Base-by-base conservation (phyloP, 257 asterid species). In the Linaria vulgaris region DNA sequence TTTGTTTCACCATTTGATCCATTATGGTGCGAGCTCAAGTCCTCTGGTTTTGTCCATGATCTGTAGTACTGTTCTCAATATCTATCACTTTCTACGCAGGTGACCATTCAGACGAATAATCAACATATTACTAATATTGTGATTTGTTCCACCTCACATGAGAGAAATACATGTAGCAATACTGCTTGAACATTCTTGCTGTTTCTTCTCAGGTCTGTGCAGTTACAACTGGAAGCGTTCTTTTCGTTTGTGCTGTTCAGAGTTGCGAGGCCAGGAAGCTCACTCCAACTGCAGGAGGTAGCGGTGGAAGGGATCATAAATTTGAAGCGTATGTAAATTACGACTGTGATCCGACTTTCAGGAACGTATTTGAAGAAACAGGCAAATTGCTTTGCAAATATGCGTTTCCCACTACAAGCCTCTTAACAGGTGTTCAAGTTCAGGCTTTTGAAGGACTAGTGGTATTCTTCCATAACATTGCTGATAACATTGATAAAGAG, bases 391-490 rank as follows among this genome's bases (percentile, higher is more conserved):
- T 92, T 1, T 87, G 97, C 78, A 89, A 82, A 80, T 78, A 89
- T 50, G 99, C 99, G 0, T 92, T 83, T 24, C 99, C 97, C 12
- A 71, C 90, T 3, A 86, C 91, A 0, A 74, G 75, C 6, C 27
- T 41, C 27, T 46, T 80, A 50, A 79, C 95, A 14, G 85, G 95
- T 54, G 73, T 83, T 60, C 99, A 92, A 15, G 69, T 84, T 19
- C 97, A 89, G 66, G 91, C 99, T 34, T 89, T 92, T 14, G 99
- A 92, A 72, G 97, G 99, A 5, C 80, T 92, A 1, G 63, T 75
- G 0, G 70, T 77, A 12, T 84, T 85, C 47, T 85, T 92, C 54
- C 99, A 87, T 68, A 80, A 78, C 61, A 85, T 92, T 23, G 99
- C 99, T 19, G 94, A 92, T 56, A 79, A 73, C 6, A 79, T 90